Evolutionary conservation across 2,329 filamentous ascomycete genomes (phyloP), one percentile per base, ranked within the genome.

Genomic region (Fusarium austroafricanum): DNA sequence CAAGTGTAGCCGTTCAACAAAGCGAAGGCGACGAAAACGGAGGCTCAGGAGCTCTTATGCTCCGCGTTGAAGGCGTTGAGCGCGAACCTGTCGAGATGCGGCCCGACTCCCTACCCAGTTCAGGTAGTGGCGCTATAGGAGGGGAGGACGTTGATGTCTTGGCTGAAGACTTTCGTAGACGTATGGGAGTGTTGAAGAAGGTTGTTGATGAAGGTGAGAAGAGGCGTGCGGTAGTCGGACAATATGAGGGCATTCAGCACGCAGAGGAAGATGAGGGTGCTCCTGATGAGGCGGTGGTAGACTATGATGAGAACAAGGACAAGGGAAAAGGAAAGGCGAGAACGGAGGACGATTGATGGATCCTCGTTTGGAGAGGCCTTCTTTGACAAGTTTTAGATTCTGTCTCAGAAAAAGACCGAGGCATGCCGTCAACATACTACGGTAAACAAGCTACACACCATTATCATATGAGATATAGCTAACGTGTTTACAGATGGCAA

Each of bases 91-190:
- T 79, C 14, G 74, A 76, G 44, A 61, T 69, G 50, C 68, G 70
- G 10, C 60, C 72, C 2, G 73, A 69, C 3, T 75, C 73, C 33
- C 56, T 73, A 5, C 74, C 70, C 15, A 75, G 63, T 20, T 77
- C 72, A 9, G 74, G 77, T 54, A 71, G 77, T 70, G 74, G 75
- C 49, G 58, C 79, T 61, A 59, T 76, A 49, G 68, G 66, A 33
- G 75, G 77, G 4, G 84, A 87, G 46, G 84, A 88, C 57, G 85
- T 88, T 57, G 78, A 80, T 4, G 77, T 73, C 4, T 74, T 90
- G 39, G 75, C 88, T 3, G 84, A 85, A 17, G 84, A 88, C 35
- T 90, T 90, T 65, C 83, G 87, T 54, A 81, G 80, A 60, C 82
- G 85, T 43, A 88, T 90, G 86, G 77, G 63, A 4, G 79, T 87